Percentiles rank a stretch among this genome's conserved stretches.
Conservation (phyloP, 306 rosid species). For the Elaeagnus macrophylla region DNA sequence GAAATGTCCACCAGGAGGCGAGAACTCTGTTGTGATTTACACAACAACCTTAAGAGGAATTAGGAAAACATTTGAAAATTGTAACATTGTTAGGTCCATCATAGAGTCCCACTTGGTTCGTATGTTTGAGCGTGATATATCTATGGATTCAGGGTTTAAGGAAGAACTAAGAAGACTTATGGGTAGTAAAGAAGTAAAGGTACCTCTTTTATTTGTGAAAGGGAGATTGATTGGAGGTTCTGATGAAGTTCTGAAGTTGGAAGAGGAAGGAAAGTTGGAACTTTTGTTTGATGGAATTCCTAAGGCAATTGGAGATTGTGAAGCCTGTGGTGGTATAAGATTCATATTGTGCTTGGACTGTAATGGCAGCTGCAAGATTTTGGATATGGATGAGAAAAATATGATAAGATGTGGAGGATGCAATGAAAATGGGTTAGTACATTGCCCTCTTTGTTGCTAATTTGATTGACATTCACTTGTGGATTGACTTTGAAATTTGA, state of each 20-base stretch:
- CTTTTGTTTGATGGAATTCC: conserved; percentile 61
- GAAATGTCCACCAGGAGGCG: conserved; percentile 68
- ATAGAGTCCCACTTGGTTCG: conserved; percentile 53
- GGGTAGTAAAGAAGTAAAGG: conserved; percentile 53
- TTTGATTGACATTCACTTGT: conserved; percentile 7
- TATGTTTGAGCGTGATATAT: conserved; percentile 62
- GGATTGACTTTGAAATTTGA: background rate
- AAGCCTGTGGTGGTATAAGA: conserved; percentile 68
- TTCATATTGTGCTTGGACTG: conserved; percentile 72
- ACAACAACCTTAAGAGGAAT: conserved; percentile 88
- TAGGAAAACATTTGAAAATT: conserved; percentile 80
- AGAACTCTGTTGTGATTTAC: conserved; percentile 55
- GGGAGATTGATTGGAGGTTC: conserved; percentile 76
- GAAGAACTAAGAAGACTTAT: conserved; percentile 68
- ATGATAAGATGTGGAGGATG: conserved; percentile 56
- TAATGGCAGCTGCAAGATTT: conserved; percentile 66
- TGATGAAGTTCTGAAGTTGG: conserved; percentile 63
- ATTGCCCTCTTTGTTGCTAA: conserved; percentile 59
- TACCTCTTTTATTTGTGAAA: conserved; percentile 67
- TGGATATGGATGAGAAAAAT: conserved; percentile 39
- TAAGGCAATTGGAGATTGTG: conserved; percentile 38
- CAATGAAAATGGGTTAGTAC: conserved; percentile 77
- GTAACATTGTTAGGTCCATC: conserved; percentile 60
- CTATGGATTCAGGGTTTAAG: conserved; percentile 88
- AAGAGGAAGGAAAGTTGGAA: conserved; percentile 71